Evolutionary conservation across 257 asterid genomes (phyloP).

Genomic region (Solanum bulbocastanum): DNA sequence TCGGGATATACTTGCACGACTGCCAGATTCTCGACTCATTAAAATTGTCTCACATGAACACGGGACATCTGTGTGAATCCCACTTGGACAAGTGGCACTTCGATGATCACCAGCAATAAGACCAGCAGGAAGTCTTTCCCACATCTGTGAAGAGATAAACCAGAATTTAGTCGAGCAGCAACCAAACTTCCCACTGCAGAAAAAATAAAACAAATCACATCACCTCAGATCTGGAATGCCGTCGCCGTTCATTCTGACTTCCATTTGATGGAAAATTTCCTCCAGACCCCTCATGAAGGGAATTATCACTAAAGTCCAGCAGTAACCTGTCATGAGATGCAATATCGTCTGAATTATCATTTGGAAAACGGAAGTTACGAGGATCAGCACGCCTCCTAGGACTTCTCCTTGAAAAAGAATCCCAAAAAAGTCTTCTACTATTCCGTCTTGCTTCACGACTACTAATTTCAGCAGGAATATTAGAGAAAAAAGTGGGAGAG

Average conservation of each 20-base stretch:
- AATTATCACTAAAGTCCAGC: conserved; percentile 46
- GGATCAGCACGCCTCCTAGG: conserved; percentile 58
- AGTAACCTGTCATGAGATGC: conserved; percentile 53
- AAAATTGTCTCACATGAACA: conserved; percentile 68
- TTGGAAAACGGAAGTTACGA: conserved; percentile 29
- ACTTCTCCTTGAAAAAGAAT: conserved; percentile 67
- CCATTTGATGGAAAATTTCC: conserved; percentile 35
- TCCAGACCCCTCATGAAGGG: conserved; percentile 41
- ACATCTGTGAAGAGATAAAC: conserved; percentile 32
- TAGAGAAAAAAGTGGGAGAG: conserved; percentile 34
- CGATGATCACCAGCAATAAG: conserved; percentile 31
- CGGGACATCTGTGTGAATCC: conserved; percentile 62
- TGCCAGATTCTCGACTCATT: conserved; percentile 36
- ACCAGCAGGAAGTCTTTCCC: conserved; percentile 60
- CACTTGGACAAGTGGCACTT: conserved; percentile 53
- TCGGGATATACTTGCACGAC: conserved; percentile 77
- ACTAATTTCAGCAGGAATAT: conserved; percentile 47
- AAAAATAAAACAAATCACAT: background rate
- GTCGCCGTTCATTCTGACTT: conserved; percentile 38
- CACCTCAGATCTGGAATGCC: conserved; percentile 82
- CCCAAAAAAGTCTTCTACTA: conserved; percentile 86
- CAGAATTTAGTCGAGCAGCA: background rate
- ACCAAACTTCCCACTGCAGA: background rate
- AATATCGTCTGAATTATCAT: conserved; percentile 36
- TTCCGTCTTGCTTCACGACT: conserved; percentile 45